A percentile compares a stretch with the other conserved stretches of the same genome.
phyloP scores from a whole-genome alignment of 2,329 filamentous ascomycete species.

The Dendryphion nanum region DNA sequence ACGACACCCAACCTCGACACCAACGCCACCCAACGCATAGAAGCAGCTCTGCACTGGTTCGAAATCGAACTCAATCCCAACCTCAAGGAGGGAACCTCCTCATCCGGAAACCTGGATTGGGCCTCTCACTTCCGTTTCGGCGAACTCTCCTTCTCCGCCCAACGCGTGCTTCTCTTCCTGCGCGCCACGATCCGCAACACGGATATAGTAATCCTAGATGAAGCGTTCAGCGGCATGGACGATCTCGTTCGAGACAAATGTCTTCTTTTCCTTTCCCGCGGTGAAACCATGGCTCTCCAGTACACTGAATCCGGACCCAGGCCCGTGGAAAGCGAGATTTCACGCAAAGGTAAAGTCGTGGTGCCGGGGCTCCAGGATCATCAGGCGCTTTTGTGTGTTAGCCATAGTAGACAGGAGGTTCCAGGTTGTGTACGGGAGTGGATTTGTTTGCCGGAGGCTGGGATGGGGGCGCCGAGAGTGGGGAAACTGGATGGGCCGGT shows the following conservation, averaged over 20 bases:
- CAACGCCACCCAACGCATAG: constrained; percentile 59
- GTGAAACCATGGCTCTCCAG: constrained; percentile 39
- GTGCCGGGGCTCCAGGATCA: constrained; percentile 63
- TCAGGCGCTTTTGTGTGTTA: constrained; percentile 89
- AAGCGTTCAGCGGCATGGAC: constrained; percentile 53
- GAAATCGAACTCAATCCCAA: constrained; percentile 69
- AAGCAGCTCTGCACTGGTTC: constrained; percentile 74
- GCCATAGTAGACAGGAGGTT: constrained; percentile 86
- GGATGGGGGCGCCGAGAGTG: constrained; percentile 63
- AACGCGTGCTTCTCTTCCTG: constrained; percentile 82
- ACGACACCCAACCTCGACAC: constrained; percentile 64
- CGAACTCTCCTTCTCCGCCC: constrained; percentile 73
- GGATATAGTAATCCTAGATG: constrained; percentile 52
- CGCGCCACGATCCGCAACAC: constrained; percentile 46
- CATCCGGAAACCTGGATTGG: constrained; percentile 53
- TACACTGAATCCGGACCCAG: constrained; percentile 30
- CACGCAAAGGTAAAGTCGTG: constrained; percentile 43
- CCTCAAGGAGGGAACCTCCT: constrained; percentile 7
- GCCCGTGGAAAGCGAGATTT: constrained; percentile 44
- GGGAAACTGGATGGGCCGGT: constrained; percentile 64
- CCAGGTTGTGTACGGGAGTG: constrained; percentile 80
- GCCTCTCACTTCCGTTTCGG: constrained; percentile 68
- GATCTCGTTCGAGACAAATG: constrained; percentile 76
- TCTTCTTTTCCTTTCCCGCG: constrained; percentile 67
- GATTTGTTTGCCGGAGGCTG: constrained; percentile 79